Evolutionary conservation across 2,329 filamentous ascomycete species (phyloP).

Genomic region (Sclerotinia spermophila): DNA sequence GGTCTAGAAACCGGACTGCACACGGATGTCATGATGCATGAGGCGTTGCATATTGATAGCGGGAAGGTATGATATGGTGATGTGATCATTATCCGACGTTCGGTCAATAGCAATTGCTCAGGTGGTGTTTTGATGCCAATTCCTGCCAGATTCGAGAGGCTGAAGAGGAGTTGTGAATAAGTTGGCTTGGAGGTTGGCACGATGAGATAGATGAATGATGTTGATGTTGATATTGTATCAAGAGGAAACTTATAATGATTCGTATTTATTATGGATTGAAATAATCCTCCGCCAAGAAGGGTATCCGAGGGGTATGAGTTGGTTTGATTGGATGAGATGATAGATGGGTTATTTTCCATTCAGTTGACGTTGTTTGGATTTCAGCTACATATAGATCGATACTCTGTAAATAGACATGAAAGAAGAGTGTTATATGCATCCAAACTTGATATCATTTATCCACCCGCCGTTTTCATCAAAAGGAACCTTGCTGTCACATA

Average conservation of each 20-base stretch:
- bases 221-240: background rate
- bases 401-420: no score
- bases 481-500: background rate
- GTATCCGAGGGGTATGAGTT: background rate
- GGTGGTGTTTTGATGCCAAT: background rate
- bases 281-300: no score
- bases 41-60: background rate
- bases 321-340: background rate
- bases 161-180: background rate
- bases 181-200: background rate
- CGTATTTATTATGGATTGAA: background rate
- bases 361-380: background rate
- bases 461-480: background rate
- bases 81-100: background rate
- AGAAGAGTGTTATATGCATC: background rate
- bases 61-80: background rate
- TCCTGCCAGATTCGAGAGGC: background rate
- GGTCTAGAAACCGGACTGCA: background rate
- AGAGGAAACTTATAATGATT: no score
- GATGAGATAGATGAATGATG: background rate
- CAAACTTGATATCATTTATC: background rate
- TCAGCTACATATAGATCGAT: no score
- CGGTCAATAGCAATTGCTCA: no score
- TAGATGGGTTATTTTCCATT: background rate
- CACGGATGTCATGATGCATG: conserved; percentile 8